phyloP scores from a whole-genome alignment of 2,329 filamentous ascomycete genomes.

The Nemania bipapillata region DNA sequence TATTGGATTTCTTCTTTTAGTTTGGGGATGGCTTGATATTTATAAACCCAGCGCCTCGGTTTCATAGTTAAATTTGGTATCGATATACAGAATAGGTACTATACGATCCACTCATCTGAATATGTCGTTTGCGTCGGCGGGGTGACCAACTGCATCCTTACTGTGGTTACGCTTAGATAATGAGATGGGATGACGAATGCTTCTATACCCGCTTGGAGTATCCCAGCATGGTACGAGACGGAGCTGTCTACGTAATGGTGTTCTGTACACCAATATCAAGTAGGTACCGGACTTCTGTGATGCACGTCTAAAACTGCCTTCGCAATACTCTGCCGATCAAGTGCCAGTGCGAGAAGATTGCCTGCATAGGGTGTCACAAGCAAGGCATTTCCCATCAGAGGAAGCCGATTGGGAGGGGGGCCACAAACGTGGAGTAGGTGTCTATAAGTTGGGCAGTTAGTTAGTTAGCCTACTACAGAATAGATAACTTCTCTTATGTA shows the following conservation, averaged over 20 bases:
- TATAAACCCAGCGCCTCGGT: not conserved
- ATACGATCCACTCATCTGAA: not conserved
- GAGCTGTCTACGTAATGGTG: not conserved
- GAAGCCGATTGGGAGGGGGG: conserved; percentile 22
- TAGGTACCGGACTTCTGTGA: not conserved
- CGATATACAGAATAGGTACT: not conserved
- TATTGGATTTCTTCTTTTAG: not conserved
- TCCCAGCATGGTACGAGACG: not conserved
- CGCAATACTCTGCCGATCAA: not conserved
- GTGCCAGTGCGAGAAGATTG: not conserved
- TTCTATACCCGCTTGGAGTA: conserved; percentile 21
- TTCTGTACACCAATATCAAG: not conserved
- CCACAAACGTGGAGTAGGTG: conserved; percentile 2
- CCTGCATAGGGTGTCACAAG: not conserved
- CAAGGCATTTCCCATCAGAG: conserved; percentile 27
- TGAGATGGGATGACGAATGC: not conserved
- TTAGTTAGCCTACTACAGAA: no score
- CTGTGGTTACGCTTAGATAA: not conserved
- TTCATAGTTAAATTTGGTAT: not conserved
- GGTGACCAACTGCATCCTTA: conserved; percentile 2
- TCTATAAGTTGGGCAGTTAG: not conserved
- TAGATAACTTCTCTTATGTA: no score
- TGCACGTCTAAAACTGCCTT: not conserved
- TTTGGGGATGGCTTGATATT: not conserved
- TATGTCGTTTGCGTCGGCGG: conserved; percentile 12